These are phyloP conservation scores for Leptodermis oblonga DNA, from an alignment of 257 asterid species.

Conservation along the genomic window DNA sequence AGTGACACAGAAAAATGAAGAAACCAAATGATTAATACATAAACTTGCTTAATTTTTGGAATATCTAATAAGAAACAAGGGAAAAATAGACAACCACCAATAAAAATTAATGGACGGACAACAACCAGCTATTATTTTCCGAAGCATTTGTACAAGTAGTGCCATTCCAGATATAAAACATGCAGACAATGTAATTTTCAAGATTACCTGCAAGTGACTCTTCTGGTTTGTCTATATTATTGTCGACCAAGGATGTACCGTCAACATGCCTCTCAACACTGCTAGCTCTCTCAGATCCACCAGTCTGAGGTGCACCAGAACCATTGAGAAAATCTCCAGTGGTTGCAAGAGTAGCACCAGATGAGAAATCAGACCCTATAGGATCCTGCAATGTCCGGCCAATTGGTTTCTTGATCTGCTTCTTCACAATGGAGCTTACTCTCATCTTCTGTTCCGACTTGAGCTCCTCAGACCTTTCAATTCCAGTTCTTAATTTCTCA, in stretches of 20 bases:
- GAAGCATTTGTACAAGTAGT: background rate
- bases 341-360: slow-evolving; percentile 77
- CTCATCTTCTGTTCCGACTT: slow-evolving; percentile 59
- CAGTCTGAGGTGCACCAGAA: slow-evolving; percentile 38
- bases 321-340: slow-evolving; percentile 46
- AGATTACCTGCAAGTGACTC: slow-evolving; percentile 64
- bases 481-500: slow-evolving; percentile 44
- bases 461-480: slow-evolving; percentile 48
- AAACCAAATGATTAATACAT: background rate
- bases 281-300: slow-evolving; percentile 48
- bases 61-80: background rate
- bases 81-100: background rate
- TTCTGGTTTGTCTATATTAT: slow-evolving; percentile 65
- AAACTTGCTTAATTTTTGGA: background rate
- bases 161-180: background rate
- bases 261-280: slow-evolving; percentile 53
- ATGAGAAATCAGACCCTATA: slow-evolving; percentile 81
- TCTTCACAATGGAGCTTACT: slow-evolving; percentile 45
- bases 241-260: slow-evolving; percentile 49
- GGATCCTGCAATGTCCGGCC: slow-evolving; percentile 60
- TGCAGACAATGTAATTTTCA: background rate
- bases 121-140: background rate
- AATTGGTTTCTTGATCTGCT: slow-evolving; percentile 48
- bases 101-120: too few species aligned
- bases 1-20: slow-evolving; percentile 10